Conservation (phyloP, 2,329 filamentous ascomycete genomes). For the Shiraia bambusicola region DNA sequence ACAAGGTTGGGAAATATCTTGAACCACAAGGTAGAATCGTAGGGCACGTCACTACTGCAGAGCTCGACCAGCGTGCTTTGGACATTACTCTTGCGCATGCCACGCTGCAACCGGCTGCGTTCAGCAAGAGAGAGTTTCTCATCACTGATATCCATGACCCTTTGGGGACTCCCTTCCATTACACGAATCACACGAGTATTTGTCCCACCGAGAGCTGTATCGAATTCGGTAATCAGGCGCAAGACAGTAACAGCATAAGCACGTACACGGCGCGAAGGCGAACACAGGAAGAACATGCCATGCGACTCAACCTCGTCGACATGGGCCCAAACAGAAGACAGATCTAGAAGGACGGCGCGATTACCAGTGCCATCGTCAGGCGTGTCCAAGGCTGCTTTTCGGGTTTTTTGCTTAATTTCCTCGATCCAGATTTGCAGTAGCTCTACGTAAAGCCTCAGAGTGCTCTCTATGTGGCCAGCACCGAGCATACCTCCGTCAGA, state of each 20-base stretch:
- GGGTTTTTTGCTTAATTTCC: constrained; percentile 84
- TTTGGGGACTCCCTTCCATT: constrained; percentile 82
- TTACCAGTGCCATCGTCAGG: constrained; percentile 67
- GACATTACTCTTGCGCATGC: constrained; percentile 79
- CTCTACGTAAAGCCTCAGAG: constrained; percentile 88
- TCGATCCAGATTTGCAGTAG: constrained; percentile 96
- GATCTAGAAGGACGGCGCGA: constrained; percentile 74
- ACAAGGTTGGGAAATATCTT: constrained; percentile 97
- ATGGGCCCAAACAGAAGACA: constrained; percentile 86
- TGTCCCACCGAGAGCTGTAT: constrained; percentile 79
- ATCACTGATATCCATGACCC: constrained; percentile 89
- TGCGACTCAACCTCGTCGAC: constrained; percentile 97
- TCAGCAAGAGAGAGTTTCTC: constrained; percentile 90
- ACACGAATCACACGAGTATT: constrained; percentile 85
- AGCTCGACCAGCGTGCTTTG: constrained; percentile 88
- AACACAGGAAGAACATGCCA: constrained; percentile 95
- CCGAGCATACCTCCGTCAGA: constrained; percentile 97
- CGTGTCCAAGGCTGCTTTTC: constrained; percentile 66
- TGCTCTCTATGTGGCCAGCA: constrained; percentile 91
- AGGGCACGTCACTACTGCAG: constrained; percentile 91
- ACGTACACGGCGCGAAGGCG: constrained; percentile 85
- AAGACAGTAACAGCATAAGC: constrained; percentile 90
- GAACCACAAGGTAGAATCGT: constrained; percentile 94
- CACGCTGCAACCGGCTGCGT: constrained; percentile 85
- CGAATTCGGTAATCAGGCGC: constrained; percentile 89